These are phyloP conservation scores for Penicillium longicatenatum DNA, from an alignment of 495 filamentous ascomycete species.

Conservation along the genomic window DNA sequence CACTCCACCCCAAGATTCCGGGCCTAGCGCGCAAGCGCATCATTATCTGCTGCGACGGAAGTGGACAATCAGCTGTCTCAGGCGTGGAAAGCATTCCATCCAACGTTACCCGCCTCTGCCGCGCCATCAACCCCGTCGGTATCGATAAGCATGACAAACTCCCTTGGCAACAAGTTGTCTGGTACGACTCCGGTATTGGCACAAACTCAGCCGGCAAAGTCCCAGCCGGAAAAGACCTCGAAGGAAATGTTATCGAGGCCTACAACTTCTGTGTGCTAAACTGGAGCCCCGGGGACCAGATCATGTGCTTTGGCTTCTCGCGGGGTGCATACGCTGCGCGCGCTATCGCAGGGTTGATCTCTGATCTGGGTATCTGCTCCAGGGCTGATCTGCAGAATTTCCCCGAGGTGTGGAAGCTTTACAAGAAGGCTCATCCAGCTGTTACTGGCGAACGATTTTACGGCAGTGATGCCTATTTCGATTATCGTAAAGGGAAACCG, in stretches of 20 bases:
- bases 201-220: constrained; percentile 6
- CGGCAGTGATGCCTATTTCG: constrained; percentile 10
- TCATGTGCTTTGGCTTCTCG: constrained; percentile 62
- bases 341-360: constrained; percentile 54
- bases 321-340: constrained; percentile 59
- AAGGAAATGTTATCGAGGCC: constrained; percentile 15
- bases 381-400: constrained; percentile 41
- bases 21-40: constrained; percentile 1
- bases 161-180: background rate
- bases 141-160: background rate
- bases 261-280: constrained; percentile 34
- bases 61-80: constrained; percentile 19
- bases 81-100: constrained; percentile 21
- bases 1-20: background rate
- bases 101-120: constrained; percentile 21
- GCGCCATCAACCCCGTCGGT: background rate
- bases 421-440: constrained; percentile 31
- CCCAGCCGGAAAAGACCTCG: constrained; percentile 10
- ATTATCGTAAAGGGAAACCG: constrained; percentile 9
- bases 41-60: constrained; percentile 24
- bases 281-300: constrained; percentile 52
- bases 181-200: background rate
- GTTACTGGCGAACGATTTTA: constrained; percentile 19
- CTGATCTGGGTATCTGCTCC: constrained; percentile 46
- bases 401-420: constrained; percentile 47